A percentile compares a stretch with the other conserved stretches of the same genome.
phyloP scores from a whole-genome alignment of 345 rosid genomes.

The Rhodomyrtus tomentosa region DNA sequence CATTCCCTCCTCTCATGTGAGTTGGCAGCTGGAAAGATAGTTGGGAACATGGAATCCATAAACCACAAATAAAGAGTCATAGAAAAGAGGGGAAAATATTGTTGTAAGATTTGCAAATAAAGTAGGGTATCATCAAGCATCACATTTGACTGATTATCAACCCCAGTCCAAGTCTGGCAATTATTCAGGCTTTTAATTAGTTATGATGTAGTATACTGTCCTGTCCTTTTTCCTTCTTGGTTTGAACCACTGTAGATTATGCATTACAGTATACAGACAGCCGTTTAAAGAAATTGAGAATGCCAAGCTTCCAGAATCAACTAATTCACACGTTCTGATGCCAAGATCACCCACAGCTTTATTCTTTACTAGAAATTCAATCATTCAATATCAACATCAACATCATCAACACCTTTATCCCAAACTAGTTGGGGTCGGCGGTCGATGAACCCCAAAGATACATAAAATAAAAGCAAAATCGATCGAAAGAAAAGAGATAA shows the following conservation, averaged over 20 bases:
- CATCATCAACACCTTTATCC: too few species aligned
- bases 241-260: neutral
- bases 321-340: neutral
- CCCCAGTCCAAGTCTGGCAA: neutral
- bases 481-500: too few species aligned
- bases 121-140: neutral
- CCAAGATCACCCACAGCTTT: neutral
- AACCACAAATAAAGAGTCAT: neutral
- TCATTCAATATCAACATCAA: too few species aligned
- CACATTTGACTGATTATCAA: neutral
- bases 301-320: neutral
- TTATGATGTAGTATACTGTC: neutral
- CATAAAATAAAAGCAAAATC: too few species aligned
- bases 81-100: neutral
- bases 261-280: neutral
- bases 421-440: too few species aligned
- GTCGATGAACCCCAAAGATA: too few species aligned
- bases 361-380: neutral
- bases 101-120: neutral
- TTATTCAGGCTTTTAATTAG: neutral
- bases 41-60: neutral
- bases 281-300: neutral
- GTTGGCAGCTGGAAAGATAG: conserved; percentile 58
- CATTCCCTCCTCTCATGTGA: conserved; percentile 86
- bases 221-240: neutral